Conservation (phyloP, 2,329 filamentous ascomycete species). For the Thermothelomyces thermophilus region DNA sequence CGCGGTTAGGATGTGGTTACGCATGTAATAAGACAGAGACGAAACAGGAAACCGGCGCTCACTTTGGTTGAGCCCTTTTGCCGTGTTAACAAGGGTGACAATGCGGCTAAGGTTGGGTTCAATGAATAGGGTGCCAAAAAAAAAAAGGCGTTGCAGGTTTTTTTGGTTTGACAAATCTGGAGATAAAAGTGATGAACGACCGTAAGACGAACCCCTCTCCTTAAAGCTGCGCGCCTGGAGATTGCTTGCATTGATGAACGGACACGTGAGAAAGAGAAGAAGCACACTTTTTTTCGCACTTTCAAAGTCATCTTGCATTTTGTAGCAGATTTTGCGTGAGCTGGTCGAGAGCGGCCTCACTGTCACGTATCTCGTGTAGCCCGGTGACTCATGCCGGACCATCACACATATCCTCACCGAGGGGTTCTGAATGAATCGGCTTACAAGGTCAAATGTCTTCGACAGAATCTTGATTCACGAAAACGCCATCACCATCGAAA, state of each 20-base stretch:
- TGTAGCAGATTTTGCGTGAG: too few species aligned
- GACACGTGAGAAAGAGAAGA: not conserved
- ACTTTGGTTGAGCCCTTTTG: not conserved
- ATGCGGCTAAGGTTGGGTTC: not conserved
- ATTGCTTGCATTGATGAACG: not conserved
- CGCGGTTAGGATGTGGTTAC: not conserved
- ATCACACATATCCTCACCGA: too few species aligned
- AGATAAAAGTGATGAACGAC: not conserved
- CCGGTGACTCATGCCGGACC: constrained; percentile 5
- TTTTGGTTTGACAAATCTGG: not conserved
- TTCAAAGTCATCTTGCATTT: too few species aligned
- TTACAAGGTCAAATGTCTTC: not conserved
- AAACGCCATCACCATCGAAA: not conserved
- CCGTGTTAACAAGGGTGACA: too few species aligned
- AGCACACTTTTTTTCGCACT: not conserved
- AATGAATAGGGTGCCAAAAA: too few species aligned
- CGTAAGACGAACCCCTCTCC: not conserved
- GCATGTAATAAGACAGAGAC: not conserved
- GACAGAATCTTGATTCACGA: not conserved
- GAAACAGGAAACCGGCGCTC: not conserved
- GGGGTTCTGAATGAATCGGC: too few species aligned
- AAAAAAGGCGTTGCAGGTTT: not conserved
- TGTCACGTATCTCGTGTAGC: not conserved
- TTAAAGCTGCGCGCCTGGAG: too few species aligned
- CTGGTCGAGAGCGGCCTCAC: too few species aligned